Conservation (phyloP, 1,284 basidiomycete genomes). For the Agroathelia rolfsii region DNA sequence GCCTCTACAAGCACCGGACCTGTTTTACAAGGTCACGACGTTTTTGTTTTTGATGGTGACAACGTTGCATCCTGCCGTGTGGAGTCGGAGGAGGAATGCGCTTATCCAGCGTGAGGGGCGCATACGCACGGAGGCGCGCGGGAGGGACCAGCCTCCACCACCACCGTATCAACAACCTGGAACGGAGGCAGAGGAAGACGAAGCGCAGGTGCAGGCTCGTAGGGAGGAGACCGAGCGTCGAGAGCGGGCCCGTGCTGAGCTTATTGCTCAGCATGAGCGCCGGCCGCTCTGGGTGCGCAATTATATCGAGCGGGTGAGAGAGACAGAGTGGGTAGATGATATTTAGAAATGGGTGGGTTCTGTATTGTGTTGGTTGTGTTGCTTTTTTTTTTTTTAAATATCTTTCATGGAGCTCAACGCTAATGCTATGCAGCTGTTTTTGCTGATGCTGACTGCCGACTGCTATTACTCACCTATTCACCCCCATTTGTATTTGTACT, state of each 20-base stretch:
- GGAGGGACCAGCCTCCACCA: constrained; percentile 30
- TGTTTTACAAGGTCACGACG: constrained; percentile 38
- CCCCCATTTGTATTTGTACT: too few relatives aligned
- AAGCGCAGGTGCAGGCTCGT: constrained; percentile 22
- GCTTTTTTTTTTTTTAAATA: too few relatives aligned
- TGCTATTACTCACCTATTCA: too few relatives aligned
- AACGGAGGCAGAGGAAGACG: constrained; percentile 23
- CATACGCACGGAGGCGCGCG: constrained; percentile 55
- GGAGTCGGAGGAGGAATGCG: constrained; percentile 54
- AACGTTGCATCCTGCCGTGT: constrained; percentile 66
- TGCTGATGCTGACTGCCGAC: too few relatives aligned
- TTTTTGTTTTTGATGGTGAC: constrained; percentile 50
- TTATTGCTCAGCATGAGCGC: constrained; percentile 37
- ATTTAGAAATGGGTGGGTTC: too few relatives aligned
- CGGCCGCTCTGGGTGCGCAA: constrained; percentile 52
- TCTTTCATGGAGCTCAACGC: too few relatives aligned
- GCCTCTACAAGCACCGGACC: constrained; percentile 27
- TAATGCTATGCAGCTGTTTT: too few relatives aligned
- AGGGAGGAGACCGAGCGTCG: constrained; percentile 21
- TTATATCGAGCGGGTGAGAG: constrained; percentile 56
- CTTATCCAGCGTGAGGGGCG: constrained; percentile 57
- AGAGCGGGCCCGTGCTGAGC: constrained; percentile 28
- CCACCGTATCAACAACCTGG: constrained; percentile 16
- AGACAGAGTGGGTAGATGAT: constrained; percentile 67
- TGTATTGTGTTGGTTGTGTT: too few relatives aligned